Evolutionary conservation across 2,329 filamentous ascomycete genomes (phyloP), one percentile per base, ranked within the genome.

Genomic region (Parastagonospora avenae): DNA sequence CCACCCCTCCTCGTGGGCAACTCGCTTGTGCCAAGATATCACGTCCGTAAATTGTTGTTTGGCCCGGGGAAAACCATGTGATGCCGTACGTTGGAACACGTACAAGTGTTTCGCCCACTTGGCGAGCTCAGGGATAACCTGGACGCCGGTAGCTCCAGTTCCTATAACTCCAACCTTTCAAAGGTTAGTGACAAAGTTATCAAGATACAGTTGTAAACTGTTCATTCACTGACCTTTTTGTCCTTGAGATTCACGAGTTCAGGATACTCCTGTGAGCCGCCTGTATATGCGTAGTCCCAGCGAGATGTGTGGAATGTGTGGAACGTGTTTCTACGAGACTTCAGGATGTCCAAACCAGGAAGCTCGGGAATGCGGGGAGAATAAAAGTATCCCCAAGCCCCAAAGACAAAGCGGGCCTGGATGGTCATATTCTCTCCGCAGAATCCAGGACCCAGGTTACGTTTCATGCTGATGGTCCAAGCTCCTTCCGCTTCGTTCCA

Each of bases 11-110:
- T 43, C 44, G 11, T 39, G 44, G 8, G 55, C 59, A 2, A 77
- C 66, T 5, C 67, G 60, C 64, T 60, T 66, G 35, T 52, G 60
- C 71, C 76, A 84, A 42, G 74, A 69, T 10, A 72, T 69, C 0
- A 68, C 67, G 36, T 82, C 76, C 0, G 77, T 82, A 1, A 66
- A 48, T 4, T 65, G 48, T 4, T 65, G 57, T 27, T 78, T 71
- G 31, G 62, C 56, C 9, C 73, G 68, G 11, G 44, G 48, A 47
- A 72, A 68, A 4, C 78, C 72, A 6, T 69, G 57, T 0, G 73
- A 68, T 15, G 71, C 70, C 2, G 77, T 79, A 2, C 78, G 72
- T 52, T 80, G 78, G 46, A 79, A 75, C 1, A 79, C 73, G 36
- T 66, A 64, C 4, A 79, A 53, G 2, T 73, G 52, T 19, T 69